Evolutionary conservation across 2,329 filamentous ascomycete genomes (phyloP), one percentile per base, ranked within the genome.

Genomic region (Colletotrichum sp.): DNA sequence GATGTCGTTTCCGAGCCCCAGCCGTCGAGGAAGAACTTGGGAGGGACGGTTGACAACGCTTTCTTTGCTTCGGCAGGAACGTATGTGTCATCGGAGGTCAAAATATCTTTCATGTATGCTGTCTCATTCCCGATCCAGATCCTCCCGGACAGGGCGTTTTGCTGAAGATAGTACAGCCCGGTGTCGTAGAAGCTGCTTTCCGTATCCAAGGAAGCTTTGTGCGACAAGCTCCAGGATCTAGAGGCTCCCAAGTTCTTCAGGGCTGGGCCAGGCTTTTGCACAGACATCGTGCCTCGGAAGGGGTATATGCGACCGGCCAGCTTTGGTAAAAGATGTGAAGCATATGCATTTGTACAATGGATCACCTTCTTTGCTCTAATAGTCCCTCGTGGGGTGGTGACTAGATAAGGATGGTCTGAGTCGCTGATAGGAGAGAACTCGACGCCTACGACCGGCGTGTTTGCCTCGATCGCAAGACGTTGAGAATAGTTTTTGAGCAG

Each of bases 261-360:
- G 1, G 29, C 38, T 0, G 74, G 68, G 15, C 65, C 79, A 51
- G 82, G 79, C 31, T 79, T 78, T 73, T 86, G 85, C 6, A 83
- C 82, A 4, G 84, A 84, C 85, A 87, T 87, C 6, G 83, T 82
- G 1, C 83, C 84, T 38, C 84, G 82, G 21, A 83, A 78, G 0
- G 85, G 84, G 58, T 80, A 83, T 11, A 86, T 61, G 3, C 76
- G 77, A 1, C 85, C 84, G 5, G 81, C 78, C 3, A 87, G 76
- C 0, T 70, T 70, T 0, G 86, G 85, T 2, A 87, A 76, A 6
- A 87, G 80, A 73, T 87, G 84, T 0, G 82, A 83, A 4, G 81
- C 79, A 69, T 84, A 82, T 2, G 78, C 85, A 66, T 87, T 87
- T 4, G 85, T 87, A 73, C 83, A 84, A 74, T 87, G 81, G 6